Percentiles rank a stretch among this genome's conserved stretches.
Conservation (phyloP, 1,284 basidiomycete genomes). For the Phaffia rhodozyma region DNA sequence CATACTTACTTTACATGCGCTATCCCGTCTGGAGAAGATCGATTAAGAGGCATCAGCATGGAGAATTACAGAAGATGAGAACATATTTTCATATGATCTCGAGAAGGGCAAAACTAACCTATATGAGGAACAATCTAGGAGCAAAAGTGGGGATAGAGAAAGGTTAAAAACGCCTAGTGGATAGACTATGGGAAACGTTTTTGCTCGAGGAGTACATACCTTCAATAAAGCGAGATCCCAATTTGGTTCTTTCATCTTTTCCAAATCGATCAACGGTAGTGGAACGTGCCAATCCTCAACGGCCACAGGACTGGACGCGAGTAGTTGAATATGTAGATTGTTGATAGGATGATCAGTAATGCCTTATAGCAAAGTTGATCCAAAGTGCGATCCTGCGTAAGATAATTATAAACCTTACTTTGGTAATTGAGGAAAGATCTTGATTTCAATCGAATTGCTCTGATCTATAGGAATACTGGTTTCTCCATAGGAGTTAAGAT, state of each 20-base stretch:
- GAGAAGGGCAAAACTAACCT: not conserved
- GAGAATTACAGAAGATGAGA: no score
- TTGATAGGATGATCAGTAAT: not conserved
- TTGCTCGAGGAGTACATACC: conserved; percentile 36
- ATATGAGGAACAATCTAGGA: not conserved
- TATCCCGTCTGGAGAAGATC: no score
- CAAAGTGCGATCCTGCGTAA: not conserved
- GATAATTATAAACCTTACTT: conserved; percentile 23
- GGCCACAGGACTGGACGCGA: conserved; percentile 45
- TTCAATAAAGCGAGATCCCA: conserved; percentile 94
- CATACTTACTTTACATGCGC: no score
- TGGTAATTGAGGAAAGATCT: conserved; percentile 87
- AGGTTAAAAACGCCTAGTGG: not conserved
- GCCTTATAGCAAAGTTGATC: not conserved
- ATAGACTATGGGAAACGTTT: not conserved
- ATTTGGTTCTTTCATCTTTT: conserved; percentile 66
- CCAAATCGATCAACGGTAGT: conserved; percentile 71
- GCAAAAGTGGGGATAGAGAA: not conserved
- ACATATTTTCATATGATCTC: not conserved
- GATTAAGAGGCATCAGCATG: no score
- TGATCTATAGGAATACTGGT: conserved; percentile 78
- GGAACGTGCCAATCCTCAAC: conserved; percentile 95
- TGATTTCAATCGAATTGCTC: conserved; percentile 85
- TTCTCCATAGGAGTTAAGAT: conserved; percentile 92
- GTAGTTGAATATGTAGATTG: not conserved